Evolutionary conservation across 768 basidiomycete species (phyloP).

Genomic region (Leccinellum rugosiceps): DNA sequence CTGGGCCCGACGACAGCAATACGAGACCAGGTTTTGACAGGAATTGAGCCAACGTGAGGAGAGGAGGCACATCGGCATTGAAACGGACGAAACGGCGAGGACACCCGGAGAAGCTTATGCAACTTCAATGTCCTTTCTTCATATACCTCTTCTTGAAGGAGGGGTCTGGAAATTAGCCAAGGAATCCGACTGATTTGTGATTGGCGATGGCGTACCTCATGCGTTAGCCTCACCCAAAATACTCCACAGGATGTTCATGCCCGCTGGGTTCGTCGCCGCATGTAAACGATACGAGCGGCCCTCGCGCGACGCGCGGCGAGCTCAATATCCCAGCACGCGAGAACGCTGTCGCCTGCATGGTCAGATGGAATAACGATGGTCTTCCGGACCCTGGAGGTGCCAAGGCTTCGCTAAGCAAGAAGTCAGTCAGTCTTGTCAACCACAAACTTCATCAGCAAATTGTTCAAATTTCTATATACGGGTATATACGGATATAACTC

Average conservation of each 20-base stretch:
- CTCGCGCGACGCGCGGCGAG: conserved; percentile 49
- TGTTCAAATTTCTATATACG: no score
- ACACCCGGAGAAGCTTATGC: conserved; percentile 56
- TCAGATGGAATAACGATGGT: conserved; percentile 71
- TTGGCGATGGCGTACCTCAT: conserved; percentile 55
- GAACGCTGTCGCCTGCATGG: conserved; percentile 75
- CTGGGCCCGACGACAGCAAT: no score
- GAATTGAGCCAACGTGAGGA: no score
- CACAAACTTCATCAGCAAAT: no score
- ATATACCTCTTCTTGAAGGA: conserved; percentile 71
- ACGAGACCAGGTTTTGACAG: no score
- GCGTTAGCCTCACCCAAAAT: conserved; percentile 82
- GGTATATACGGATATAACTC: no score
- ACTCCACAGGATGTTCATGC: conserved; percentile 74
- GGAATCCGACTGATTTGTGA: not conserved
- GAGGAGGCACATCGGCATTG: conserved; percentile 23
- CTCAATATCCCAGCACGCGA: conserved; percentile 59
- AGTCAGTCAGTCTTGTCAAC: not conserved
- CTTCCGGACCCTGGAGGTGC: conserved; percentile 83
- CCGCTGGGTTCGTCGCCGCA: conserved; percentile 47
- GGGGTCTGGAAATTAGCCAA: conserved; percentile 44
- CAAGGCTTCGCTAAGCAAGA: conserved; percentile 70
- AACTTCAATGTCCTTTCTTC: conserved; percentile 51
- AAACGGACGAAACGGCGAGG: conserved; percentile 9
- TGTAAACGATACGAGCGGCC: conserved; percentile 48